A percentile compares a stretch with the other conserved stretches of the same genome.
phyloP scores from a whole-genome alignment of 495 filamentous ascomycete genomes.

The Thermochaetoides thermophila region DNA sequence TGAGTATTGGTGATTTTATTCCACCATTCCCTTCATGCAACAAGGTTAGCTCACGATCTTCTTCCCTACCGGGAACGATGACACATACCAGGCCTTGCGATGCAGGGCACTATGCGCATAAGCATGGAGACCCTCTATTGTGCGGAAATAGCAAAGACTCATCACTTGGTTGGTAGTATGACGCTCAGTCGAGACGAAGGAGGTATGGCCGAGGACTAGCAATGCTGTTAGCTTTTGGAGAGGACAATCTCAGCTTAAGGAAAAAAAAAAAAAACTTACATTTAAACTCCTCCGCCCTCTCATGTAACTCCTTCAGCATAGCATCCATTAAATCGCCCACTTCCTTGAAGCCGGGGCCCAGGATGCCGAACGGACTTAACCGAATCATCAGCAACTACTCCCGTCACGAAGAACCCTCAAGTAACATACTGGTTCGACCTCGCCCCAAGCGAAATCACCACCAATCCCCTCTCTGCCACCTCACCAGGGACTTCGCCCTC shows the following conservation, averaged over 20 bases:
- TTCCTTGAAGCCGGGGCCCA: not conserved
- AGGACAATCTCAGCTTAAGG: too few relatives aligned
- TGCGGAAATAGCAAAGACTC: constrained; percentile 30
- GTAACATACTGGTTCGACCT: constrained; percentile 4
- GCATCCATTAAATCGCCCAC: not conserved
- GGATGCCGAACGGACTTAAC: not conserved
- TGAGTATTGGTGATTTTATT: constrained; percentile 6
- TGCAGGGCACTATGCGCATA: constrained; percentile 33
- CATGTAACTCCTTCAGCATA: not conserved
- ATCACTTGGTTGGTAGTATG: constrained; percentile 22
- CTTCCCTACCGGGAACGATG: not conserved
- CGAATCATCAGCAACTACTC: not conserved
- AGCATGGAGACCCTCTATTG: constrained; percentile 26
- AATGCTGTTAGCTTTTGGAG: too few relatives aligned
- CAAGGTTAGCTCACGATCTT: not conserved
- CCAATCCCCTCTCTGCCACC: not conserved
- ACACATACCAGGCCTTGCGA: constrained; percentile 19
- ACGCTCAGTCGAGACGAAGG: constrained; percentile 13
- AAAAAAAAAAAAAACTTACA: constrained; percentile 4
- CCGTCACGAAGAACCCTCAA: not conserved
- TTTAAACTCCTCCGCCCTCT: not conserved
- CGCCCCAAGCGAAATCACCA: constrained; percentile 1
- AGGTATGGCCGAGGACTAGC: constrained; percentile 11
- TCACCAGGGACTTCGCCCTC: not conserved
- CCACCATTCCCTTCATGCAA: constrained; percentile 17